Conservation (phyloP, 1,284 basidiomycete species). For the Pulveroboletus sp. region DNA sequence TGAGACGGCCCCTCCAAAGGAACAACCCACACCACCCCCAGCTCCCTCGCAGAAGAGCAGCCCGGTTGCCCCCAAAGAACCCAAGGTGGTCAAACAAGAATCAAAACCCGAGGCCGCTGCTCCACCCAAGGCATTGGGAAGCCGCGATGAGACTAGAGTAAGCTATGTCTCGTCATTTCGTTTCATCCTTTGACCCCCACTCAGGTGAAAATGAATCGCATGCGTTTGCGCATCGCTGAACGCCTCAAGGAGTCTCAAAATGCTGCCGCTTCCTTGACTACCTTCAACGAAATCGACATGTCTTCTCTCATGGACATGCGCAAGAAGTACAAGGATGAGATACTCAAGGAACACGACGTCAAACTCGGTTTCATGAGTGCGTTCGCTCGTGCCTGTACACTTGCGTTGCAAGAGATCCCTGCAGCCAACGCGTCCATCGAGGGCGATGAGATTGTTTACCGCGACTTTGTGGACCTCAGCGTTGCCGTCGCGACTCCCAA, state of each 20-base stretch:
- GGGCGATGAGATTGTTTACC: slow-evolving; percentile 93
- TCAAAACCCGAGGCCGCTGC: slow-evolving; percentile 39
- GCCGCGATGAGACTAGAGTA: slow-evolving; percentile 85
- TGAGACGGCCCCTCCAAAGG: slow-evolving; percentile 49
- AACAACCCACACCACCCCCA: slow-evolving; percentile 52
- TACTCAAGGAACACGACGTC: slow-evolving; percentile 92
- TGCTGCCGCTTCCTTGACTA: slow-evolving; percentile 94
- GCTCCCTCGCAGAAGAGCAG: slow-evolving; percentile 42
- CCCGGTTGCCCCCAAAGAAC: slow-evolving; percentile 30
- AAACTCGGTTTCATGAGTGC: slow-evolving; percentile 99
- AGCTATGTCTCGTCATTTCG: slow-evolving; percentile 16
- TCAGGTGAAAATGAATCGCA: slow-evolving; percentile 95
- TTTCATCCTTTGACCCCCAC: neutral
- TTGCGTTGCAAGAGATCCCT: slow-evolving; percentile 92
- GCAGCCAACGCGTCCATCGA: slow-evolving; percentile 96
- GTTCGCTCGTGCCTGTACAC: slow-evolving; percentile 85
- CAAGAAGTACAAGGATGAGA: slow-evolving; percentile 91
- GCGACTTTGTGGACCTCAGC: slow-evolving; percentile 91
- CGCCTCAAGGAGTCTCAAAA: slow-evolving; percentile 99
- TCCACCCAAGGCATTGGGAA: slow-evolving; percentile 49
- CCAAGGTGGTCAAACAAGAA: slow-evolving; percentile 45
- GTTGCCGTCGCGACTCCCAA: slow-evolving; percentile 98
- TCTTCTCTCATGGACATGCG: slow-evolving; percentile 93
- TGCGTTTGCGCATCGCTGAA: slow-evolving; percentile 96
- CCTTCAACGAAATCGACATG: slow-evolving; percentile 99